Percentiles rank a stretch among this genome's conserved stretches.
Conservation (phyloP, 306 rosid species). For the Vigna trinervia region DNA sequence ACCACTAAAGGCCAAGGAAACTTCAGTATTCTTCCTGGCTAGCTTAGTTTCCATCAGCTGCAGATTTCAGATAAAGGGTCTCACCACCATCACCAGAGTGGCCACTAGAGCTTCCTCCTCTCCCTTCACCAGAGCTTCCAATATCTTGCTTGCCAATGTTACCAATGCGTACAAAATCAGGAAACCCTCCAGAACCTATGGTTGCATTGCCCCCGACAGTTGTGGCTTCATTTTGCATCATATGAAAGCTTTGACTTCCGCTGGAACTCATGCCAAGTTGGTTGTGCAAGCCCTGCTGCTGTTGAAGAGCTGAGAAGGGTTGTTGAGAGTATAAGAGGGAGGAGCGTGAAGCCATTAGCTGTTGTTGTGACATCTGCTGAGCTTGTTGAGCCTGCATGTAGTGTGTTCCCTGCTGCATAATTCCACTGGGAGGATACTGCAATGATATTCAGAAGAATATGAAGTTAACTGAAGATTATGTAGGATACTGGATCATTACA, state of each 20-base stretch:
- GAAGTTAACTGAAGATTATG: neutral
- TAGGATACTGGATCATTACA: neutral
- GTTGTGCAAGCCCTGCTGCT: constrained; percentile 79
- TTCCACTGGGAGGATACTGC: constrained; percentile 78
- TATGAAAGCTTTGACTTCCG: constrained; percentile 76
- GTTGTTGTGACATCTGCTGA: constrained; percentile 85
- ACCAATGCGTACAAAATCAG: constrained; percentile 71
- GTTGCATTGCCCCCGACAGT: constrained; percentile 65
- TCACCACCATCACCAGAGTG: constrained; percentile 81
- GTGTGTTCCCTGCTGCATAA: constrained; percentile 85
- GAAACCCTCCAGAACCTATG: constrained; percentile 68
- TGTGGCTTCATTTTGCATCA: constrained; percentile 68
- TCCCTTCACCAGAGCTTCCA: constrained; percentile 66
- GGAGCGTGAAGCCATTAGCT: constrained; percentile 88
- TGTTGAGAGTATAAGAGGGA: constrained; percentile 91
- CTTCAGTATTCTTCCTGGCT: constrained; percentile 35
- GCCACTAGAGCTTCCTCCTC: constrained; percentile 83
- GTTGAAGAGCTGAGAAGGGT: constrained; percentile 76
- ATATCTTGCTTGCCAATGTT: constrained; percentile 76
- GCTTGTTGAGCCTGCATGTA: constrained; percentile 91
- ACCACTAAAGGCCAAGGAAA: constrained; percentile 30
- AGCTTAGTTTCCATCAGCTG: constrained; percentile 80
- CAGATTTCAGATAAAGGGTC: constrained; percentile 71
- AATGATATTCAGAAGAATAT: constrained; percentile 4
- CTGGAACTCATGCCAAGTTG: constrained; percentile 80